Conservation (phyloP, 345 rosid genomes). For the Populus ilicifolia region DNA sequence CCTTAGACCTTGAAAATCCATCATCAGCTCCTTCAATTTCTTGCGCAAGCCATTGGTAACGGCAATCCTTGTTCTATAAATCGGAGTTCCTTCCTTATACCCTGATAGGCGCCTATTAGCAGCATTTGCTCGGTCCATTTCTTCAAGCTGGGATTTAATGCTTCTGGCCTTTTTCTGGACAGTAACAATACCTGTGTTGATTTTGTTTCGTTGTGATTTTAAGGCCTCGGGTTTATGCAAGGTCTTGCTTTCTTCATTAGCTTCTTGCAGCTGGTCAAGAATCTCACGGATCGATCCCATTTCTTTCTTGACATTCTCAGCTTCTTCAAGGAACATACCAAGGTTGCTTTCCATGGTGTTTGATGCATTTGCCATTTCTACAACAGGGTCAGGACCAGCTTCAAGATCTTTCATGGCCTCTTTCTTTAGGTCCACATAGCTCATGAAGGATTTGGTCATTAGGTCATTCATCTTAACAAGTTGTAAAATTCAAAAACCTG, state of each 20-base stretch:
- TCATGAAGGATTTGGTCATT: slow-evolving; percentile 91
- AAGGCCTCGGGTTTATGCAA: slow-evolving; percentile 73
- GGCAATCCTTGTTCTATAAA: slow-evolving; percentile 70
- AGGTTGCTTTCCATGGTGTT: slow-evolving; percentile 63
- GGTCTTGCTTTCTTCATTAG: slow-evolving; percentile 76
- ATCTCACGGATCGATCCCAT: slow-evolving; percentile 68
- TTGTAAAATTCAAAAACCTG: background rate
- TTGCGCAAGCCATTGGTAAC: slow-evolving; percentile 79
- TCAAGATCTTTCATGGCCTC: slow-evolving; percentile 91
- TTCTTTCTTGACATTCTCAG: slow-evolving; percentile 81
- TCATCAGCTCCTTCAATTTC: slow-evolving; percentile 83
- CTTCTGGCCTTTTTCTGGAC: slow-evolving; percentile 61
- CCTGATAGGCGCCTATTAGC: slow-evolving; percentile 81
- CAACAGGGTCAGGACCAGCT: slow-evolving; percentile 61
- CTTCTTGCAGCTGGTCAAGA: slow-evolving; percentile 52
- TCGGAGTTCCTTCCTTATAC: slow-evolving; percentile 68
- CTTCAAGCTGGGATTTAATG: slow-evolving; percentile 66
- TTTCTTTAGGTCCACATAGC: slow-evolving; percentile 86
- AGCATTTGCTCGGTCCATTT: slow-evolving; percentile 75
- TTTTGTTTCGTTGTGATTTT: slow-evolving; percentile 54
- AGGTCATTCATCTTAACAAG: slow-evolving; percentile 72
- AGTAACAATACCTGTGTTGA: slow-evolving; percentile 62
- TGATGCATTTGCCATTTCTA: slow-evolving; percentile 55
- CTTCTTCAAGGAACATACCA: slow-evolving; percentile 75
- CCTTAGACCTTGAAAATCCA: slow-evolving; percentile 88